Evolutionary conservation across 148 eudicot species (phyloP).

Genomic region (Limonium bicolor): DNA sequence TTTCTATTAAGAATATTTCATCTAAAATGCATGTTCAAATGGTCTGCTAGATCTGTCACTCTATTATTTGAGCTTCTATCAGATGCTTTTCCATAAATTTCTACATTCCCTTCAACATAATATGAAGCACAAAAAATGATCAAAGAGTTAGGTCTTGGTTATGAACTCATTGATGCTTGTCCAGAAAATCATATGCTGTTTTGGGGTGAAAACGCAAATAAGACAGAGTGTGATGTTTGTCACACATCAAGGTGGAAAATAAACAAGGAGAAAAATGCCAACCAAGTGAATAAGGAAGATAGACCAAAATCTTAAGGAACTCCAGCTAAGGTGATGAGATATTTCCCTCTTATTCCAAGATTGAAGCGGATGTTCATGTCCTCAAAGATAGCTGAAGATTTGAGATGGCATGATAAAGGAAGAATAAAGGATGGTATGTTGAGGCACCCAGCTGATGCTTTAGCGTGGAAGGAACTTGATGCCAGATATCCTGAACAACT

Average conservation of each 20-base stretch:
- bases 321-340: not conserved
- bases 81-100: not conserved
- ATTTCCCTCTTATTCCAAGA: slow-evolving; percentile 8
- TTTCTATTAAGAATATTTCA: not conserved
- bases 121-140: slow-evolving; percentile 1
- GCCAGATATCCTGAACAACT: not conserved
- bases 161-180: not conserved
- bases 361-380: slow-evolving; percentile 3
- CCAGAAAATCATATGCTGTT: slow-evolving; percentile 1
- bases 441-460: slow-evolving; percentile 5
- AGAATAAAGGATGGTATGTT: not conserved
- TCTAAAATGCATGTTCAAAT: not conserved
- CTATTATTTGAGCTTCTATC: not conserved
- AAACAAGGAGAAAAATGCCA: not conserved
- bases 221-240: not conserved
- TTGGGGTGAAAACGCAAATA: not conserved
- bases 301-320: too few relatives aligned
- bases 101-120: not conserved
- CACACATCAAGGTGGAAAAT: not conserved
- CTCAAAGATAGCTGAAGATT: not conserved
- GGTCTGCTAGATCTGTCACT: not conserved
- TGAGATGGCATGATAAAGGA: slow-evolving; percentile 5
- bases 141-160: not conserved
- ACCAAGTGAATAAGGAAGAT: not conserved
- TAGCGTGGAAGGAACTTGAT: slow-evolving; percentile 6